phyloP scores from a whole-genome alignment of 1,284 basidiomycete genomes.

The Schizophyllum commune region DNA sequence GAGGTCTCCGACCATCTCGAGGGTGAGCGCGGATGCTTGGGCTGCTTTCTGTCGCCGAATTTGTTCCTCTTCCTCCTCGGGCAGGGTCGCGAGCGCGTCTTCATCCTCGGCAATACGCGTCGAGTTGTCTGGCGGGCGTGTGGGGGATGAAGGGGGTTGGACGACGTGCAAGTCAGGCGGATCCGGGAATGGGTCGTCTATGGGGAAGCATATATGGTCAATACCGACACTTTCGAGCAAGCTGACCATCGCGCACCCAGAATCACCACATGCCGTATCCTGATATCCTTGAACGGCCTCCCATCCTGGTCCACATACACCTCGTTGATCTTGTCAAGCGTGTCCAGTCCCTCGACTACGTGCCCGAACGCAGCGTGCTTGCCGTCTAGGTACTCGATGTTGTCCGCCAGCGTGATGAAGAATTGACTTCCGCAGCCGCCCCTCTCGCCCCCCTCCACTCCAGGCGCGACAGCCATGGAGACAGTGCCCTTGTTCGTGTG shows the following conservation, averaged over 20 bases:
- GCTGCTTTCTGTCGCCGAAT: constrained; percentile 80
- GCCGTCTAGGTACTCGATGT: constrained; percentile 92
- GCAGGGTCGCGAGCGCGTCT: constrained; percentile 67
- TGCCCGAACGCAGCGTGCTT: constrained; percentile 95
- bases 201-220: constrained; percentile 2
- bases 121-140: constrained; percentile 72
- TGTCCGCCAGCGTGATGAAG: constrained; percentile 88
- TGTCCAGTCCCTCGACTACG: constrained; percentile 92
- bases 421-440: constrained; percentile 94
- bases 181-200: constrained; percentile 94
- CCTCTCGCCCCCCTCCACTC: constrained; percentile 49
- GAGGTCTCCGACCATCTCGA: constrained; percentile 99
- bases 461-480: constrained; percentile 89
- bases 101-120: constrained; percentile 90
- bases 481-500: constrained; percentile 86
- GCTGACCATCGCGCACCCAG: constrained; percentile 53
- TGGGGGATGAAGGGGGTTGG: constrained; percentile 72
- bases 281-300: constrained; percentile 86
- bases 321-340: constrained; percentile 89
- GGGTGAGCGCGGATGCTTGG: constrained; percentile 86
- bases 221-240: background rate
- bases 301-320: constrained; percentile 85
- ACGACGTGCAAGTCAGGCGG: constrained; percentile 55
- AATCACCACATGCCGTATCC: constrained; percentile 89
- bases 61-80: constrained; percentile 79